These are phyloP conservation scores for Apiotrichum domesticum DNA, from an alignment of 1,284 basidiomycete species.

Conservation along the genomic window DNA sequence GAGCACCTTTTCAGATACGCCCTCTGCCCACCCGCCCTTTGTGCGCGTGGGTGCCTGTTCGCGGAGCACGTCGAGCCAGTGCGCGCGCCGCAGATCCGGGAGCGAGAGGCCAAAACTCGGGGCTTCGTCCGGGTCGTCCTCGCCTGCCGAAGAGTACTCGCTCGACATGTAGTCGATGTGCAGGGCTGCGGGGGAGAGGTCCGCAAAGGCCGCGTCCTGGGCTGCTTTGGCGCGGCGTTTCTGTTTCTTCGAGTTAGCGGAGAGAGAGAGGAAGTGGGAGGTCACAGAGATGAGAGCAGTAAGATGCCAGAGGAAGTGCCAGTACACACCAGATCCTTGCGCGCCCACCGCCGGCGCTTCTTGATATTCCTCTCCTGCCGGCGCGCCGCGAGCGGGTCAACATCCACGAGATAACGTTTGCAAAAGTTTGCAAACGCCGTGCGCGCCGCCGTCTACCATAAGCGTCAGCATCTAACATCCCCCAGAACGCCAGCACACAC, in stretches of 20 bases:
- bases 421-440: slow-evolving; percentile 42
- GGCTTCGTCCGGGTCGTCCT: slow-evolving; percentile 22
- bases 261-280: no score
- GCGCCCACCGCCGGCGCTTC: slow-evolving; percentile 43
- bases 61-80: slow-evolving; percentile 10
- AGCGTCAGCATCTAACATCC: neutral
- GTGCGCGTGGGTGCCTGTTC: slow-evolving; percentile 1
- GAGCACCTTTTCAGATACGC: slow-evolving; percentile 60
- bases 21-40: slow-evolving; percentile 53
- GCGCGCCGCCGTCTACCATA: slow-evolving; percentile 20
- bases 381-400: slow-evolving; percentile 28
- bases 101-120: neutral
- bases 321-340: slow-evolving; percentile 42
- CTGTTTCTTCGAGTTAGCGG: slow-evolving; percentile 35
- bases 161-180: slow-evolving; percentile 47
- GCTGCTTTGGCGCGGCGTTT: slow-evolving; percentile 38
- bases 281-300: neutral
- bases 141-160: slow-evolving; percentile 44
- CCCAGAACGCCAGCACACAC: neutral
- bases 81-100: neutral
- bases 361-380: slow-evolving; percentile 38
- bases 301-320: no score
- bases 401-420: slow-evolving; percentile 37
- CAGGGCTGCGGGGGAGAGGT: slow-evolving; percentile 27
- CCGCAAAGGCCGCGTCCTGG: slow-evolving; percentile 21